phyloP scores from a whole-genome alignment of 1,139 yeast genomes.

The Chernovozyma sophiae-reginae region DNA sequence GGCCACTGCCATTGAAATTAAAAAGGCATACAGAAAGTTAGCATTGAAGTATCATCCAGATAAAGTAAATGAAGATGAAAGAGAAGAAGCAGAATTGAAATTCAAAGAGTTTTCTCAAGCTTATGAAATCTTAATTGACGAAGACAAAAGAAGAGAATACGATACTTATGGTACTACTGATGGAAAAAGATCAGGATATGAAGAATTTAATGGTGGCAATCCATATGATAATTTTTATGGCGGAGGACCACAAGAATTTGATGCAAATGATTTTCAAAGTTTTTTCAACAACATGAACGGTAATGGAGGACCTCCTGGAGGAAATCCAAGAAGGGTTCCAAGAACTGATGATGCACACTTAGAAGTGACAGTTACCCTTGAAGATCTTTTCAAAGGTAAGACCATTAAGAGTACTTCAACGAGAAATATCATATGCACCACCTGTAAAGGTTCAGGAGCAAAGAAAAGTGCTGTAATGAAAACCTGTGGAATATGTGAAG shows the following conservation, averaged over 20 bases:
- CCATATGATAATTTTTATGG: conserved; percentile 43
- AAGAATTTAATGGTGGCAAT: conserved; percentile 22
- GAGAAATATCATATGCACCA: conserved; percentile 66
- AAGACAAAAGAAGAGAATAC: conserved; percentile 49
- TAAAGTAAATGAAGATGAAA: conserved; percentile 62
- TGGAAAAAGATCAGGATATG: conserved; percentile 17
- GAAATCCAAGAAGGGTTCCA: conserved; percentile 11
- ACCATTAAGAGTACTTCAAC: conserved; percentile 70
- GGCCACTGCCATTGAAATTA: conserved; percentile 65
- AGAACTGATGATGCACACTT: conserved; percentile 66
- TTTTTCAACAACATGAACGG: conserved; percentile 54
- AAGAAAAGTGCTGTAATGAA: conserved; percentile 54
- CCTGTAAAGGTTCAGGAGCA: conserved; percentile 75
- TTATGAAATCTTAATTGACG: conserved; percentile 71
- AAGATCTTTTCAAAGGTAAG: conserved; percentile 80
- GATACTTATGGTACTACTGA: conserved; percentile 54
- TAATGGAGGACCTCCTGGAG: conserved; percentile 15
- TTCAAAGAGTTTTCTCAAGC: conserved; percentile 79
- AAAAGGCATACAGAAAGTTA: conserved; percentile 69
- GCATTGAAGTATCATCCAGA: conserved; percentile 81
- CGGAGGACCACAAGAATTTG: conserved; percentile 32
- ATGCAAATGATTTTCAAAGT: conserved; percentile 67
- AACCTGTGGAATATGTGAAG: conserved; percentile 66
- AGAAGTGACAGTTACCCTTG: conserved; percentile 61
- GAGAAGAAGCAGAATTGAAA: conserved; percentile 63